These are phyloP conservation scores for Quaeritorhiza haematococci DNA, from an alignment of 371 early-diverging fungal species.

Conservation along the genomic window DNA sequence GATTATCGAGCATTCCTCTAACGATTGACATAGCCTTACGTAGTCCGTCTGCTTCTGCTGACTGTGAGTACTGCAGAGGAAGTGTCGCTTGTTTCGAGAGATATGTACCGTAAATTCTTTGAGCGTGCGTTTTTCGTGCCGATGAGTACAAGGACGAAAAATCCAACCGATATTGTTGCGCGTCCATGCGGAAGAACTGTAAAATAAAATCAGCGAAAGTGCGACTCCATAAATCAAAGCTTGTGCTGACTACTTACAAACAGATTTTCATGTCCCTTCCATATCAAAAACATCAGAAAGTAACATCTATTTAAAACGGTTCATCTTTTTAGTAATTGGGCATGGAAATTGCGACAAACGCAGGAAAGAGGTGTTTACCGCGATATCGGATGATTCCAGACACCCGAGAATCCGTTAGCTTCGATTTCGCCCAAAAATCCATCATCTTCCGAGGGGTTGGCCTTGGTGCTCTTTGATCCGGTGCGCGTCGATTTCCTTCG, in stretches of 20 bases:
- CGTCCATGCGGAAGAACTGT: constrained; percentile 34
- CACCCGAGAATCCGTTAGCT: constrained; percentile 21
- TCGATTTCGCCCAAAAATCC: constrained; percentile 27
- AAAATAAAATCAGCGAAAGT: neutral
- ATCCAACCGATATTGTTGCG: constrained; percentile 21
- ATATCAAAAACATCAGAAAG: constrained; percentile 36
- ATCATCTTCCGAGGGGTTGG: constrained; percentile 11
- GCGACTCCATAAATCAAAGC: neutral
- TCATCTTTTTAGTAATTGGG: neutral
- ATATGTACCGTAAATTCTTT: constrained; percentile 32
- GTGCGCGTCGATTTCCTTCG: no score
- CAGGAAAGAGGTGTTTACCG: constrained; percentile 8
- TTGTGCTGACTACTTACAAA: constrained; percentile 15
- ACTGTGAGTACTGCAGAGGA: constrained; percentile 8
- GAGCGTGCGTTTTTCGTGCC: constrained; percentile 22
- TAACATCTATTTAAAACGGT: constrained; percentile 19
- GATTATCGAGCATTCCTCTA: constrained; percentile 12
- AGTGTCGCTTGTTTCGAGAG: constrained; percentile 11
- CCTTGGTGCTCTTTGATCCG: no score
- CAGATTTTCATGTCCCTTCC: constrained; percentile 19
- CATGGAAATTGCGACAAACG: neutral
- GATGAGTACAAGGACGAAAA: constrained; percentile 17
- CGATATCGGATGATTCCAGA: constrained; percentile 37
- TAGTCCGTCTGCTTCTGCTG: neutral
- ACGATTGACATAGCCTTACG: constrained; percentile 8